phyloP scores from a whole-genome alignment of 192 early-diverging fungal genomes.

The Cetraspora pellucida region DNA sequence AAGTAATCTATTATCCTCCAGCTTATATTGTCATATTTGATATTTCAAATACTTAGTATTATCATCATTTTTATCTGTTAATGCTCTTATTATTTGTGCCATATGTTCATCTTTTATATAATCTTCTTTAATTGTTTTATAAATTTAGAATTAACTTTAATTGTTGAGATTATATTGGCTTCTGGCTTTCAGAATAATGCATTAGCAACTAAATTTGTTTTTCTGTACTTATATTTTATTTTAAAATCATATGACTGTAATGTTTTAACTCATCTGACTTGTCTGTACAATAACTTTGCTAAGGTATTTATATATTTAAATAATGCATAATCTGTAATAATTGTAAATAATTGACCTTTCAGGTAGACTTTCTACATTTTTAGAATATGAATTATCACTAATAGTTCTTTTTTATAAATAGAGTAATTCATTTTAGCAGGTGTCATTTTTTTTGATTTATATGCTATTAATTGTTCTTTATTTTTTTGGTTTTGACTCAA shows the following conservation, averaged over 20 bases:
- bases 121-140: too few species aligned
- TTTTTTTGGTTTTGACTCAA: slow-evolving; percentile 20
- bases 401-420: slow-evolving; percentile 32
- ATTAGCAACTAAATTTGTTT: neutral
- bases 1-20: too few species aligned
- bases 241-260: slow-evolving; percentile 19
- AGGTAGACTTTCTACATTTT: slow-evolving; percentile 30
- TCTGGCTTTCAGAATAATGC: neutral
- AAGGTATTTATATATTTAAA: slow-evolving; percentile 44
- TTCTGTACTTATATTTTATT: slow-evolving; percentile 23
- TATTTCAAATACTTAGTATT: too few species aligned
- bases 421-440: slow-evolving; percentile 37
- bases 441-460: slow-evolving; percentile 35
- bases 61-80: too few species aligned
- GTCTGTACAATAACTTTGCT: slow-evolving; percentile 34
- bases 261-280: slow-evolving; percentile 25
- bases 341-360: slow-evolving; percentile 30
- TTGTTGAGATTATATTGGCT: too few species aligned
- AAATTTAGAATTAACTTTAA: too few species aligned
- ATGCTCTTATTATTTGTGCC: neutral
- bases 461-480: slow-evolving; percentile 27
- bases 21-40: too few species aligned
- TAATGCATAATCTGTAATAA: slow-evolving; percentile 46
- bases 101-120: neutral
- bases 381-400: slow-evolving; percentile 16